A percentile compares a stretch with the other conserved stretches of the same genome.
These are phyloP conservation scores for Filosporella fistucella DNA, from an alignment of 495 filamentous ascomycete genomes.

Conservation along the genomic window DNA sequence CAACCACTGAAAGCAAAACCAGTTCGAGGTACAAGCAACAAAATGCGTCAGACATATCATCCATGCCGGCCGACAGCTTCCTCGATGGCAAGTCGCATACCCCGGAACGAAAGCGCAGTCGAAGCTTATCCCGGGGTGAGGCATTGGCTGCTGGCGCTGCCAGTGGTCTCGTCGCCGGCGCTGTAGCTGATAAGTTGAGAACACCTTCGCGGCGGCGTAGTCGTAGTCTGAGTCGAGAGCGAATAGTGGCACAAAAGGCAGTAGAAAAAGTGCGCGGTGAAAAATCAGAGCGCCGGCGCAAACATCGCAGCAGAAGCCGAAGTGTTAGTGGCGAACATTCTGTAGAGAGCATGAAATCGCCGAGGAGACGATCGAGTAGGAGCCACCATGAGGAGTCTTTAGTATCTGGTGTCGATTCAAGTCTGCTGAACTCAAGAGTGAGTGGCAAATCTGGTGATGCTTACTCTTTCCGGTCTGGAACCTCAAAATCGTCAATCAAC, in stretches of 20 bases:
- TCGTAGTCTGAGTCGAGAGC: constrained; percentile 69
- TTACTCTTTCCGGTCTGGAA: constrained; percentile 69
- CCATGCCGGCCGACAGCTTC: constrained; percentile 87
- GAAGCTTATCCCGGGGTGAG: constrained; percentile 42
- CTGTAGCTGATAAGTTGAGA: constrained; percentile 55
- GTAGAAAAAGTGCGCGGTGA: constrained; percentile 58
- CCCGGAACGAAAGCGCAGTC: constrained; percentile 51
- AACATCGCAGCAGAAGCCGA: constrained; percentile 50
- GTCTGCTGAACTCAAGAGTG: constrained; percentile 67
- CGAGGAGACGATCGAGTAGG: constrained; percentile 57
- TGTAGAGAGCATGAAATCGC: constrained; percentile 51
- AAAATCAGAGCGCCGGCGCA: constrained; percentile 27
- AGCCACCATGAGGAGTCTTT: constrained; percentile 59
- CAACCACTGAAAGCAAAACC: constrained; percentile 20
- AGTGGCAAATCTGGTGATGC: constrained; percentile 69
- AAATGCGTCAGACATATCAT: constrained; percentile 77
- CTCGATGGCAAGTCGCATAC: constrained; percentile 59
- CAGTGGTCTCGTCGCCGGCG: constrained; percentile 32
- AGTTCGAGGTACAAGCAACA: constrained; percentile 49
- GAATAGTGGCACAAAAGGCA: constrained; percentile 61
- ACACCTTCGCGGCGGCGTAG: constrained; percentile 60
- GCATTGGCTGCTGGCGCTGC: constrained; percentile 32
- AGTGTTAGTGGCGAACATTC: constrained; percentile 61
- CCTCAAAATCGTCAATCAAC: constrained; percentile 84
- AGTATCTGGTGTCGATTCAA: constrained; percentile 64